phyloP scores from a whole-genome alignment of 2,329 filamentous ascomycete species.

The Trichoderma pleuroti region DNA sequence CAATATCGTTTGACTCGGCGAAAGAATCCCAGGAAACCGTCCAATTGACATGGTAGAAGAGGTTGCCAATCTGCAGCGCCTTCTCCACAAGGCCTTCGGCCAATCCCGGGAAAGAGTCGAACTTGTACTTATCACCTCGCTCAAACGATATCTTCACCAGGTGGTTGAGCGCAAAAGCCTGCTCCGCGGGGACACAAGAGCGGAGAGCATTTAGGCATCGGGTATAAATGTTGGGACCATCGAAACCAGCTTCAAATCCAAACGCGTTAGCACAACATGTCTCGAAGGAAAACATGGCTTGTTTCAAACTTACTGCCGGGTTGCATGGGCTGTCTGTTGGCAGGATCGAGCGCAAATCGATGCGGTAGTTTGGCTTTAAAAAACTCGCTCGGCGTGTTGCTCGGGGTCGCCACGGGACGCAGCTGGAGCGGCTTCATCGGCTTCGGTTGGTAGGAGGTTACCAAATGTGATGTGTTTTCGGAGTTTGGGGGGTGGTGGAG shows the following conservation, averaged over 20 bases:
- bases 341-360: constrained; percentile 29
- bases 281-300: neutral
- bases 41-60: constrained; percentile 84
- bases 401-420: constrained; percentile 70
- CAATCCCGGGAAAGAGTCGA: constrained; percentile 84
- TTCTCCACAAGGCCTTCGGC: constrained; percentile 87
- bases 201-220: constrained; percentile 80
- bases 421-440: constrained; percentile 61
- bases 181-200: constrained; percentile 74
- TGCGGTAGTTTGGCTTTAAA: constrained; percentile 42
- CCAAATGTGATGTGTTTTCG: constrained; percentile 56
- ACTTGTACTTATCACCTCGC: constrained; percentile 91
- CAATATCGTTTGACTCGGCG: constrained; percentile 52
- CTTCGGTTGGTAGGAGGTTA: constrained; percentile 68
- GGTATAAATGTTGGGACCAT: constrained; percentile 86
- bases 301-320: constrained; percentile 57
- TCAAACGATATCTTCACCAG: constrained; percentile 94
- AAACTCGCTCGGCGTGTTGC: constrained; percentile 68
- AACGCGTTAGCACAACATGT: neutral
- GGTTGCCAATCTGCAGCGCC: constrained; percentile 68
- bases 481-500: constrained; percentile 51
- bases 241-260: constrained; percentile 49
- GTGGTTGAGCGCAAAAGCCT: constrained; percentile 90
- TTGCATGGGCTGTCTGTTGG: constrained; percentile 46
- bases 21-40: constrained; percentile 63